phyloP scores from a whole-genome alignment of 2,329 filamentous ascomycete genomes.

The Fusarium veterinarium region DNA sequence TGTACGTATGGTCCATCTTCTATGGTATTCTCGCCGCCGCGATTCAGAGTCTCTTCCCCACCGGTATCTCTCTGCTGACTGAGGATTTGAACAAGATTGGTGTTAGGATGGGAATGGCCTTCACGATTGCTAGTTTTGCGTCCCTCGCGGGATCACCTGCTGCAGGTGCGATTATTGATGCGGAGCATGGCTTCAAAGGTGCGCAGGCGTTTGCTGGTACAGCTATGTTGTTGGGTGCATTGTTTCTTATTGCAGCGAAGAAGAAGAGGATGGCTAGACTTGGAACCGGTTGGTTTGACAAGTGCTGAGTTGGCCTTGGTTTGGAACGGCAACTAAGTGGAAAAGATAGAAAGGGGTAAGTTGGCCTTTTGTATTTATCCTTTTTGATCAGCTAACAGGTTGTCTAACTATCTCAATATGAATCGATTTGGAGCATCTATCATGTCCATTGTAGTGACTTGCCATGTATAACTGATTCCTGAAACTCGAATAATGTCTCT shows the following conservation, averaged over 20 bases:
- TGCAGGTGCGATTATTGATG: constrained; percentile 60
- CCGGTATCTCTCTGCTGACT: constrained; percentile 65
- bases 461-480: background rate
- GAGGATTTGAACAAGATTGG: constrained; percentile 63
- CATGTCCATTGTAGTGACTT: background rate
- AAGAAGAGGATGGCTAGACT: constrained; percentile 52
- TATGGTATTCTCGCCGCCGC: constrained; percentile 72
- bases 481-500: background rate
- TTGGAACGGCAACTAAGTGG: background rate
- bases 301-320: constrained; percentile 45
- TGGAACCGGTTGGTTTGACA: constrained; percentile 53
- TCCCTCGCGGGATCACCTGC: constrained; percentile 65
- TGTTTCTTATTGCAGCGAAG: constrained; percentile 54
- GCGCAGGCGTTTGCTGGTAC: constrained; percentile 62
- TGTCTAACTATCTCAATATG: background rate
- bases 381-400: background rate
- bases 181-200: constrained; percentile 57
- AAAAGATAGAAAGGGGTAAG: background rate
- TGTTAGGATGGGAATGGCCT: constrained; percentile 68
- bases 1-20: constrained; percentile 71
- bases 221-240: constrained; percentile 54
- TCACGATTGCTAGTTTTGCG: constrained; percentile 66
- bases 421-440: background rate
- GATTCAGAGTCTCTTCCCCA: constrained; percentile 74
- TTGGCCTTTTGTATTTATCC: background rate